Evolutionary conservation across 148 eudicot species (phyloP), one percentile per base, ranked within the genome.

Genomic region (Polygonum maritimum): DNA sequence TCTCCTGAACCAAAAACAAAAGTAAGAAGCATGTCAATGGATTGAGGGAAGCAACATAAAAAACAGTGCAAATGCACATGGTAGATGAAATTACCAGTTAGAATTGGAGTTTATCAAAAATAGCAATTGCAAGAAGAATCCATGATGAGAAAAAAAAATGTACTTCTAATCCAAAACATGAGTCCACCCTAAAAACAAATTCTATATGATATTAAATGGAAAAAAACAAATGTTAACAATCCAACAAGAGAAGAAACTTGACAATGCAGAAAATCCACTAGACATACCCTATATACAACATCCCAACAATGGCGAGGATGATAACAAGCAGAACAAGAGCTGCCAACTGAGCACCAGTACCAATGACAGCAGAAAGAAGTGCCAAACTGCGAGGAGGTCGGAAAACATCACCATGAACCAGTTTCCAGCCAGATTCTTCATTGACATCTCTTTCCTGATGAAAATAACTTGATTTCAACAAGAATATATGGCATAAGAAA

Each of bases 361-460:
- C 98, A 54, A 94, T 89, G 77, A 91, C 73, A 63, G 97, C 91
- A 21, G 97, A 86, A 63, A 91, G 89, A 65, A 91, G 74, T 69
- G 87, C 93, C 78, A 91, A 80, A 83, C 74, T 82, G 55, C 84
- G 83, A 79, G 98, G 90, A 79, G 98, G 83, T 14, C 98, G 87
- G 71, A 94, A 94, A 82, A 91, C 98, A 85, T 94, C 98, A 39
- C 98, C 96, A 78, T 93, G 98, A 47, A 91, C 88, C 76, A 87
- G 89, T 81, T 93, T 88, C 92, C 98, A 85, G 80, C 98, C 98
- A 76, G 97, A 94, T 76, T 94, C 98, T 84, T 94, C 98, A 80
- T 81, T 94, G 0, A 87, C 98, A 81, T 94, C 98, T 75, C 98
- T 90, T 85, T 94, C 98, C 98, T 94, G 85, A 21, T 54, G 60